Evolutionary conservation across 2,329 filamentous ascomycete genomes (phyloP), one percentile per base, ranked within the genome.

Genomic region (Neocatenulostroma microsporum): DNA sequence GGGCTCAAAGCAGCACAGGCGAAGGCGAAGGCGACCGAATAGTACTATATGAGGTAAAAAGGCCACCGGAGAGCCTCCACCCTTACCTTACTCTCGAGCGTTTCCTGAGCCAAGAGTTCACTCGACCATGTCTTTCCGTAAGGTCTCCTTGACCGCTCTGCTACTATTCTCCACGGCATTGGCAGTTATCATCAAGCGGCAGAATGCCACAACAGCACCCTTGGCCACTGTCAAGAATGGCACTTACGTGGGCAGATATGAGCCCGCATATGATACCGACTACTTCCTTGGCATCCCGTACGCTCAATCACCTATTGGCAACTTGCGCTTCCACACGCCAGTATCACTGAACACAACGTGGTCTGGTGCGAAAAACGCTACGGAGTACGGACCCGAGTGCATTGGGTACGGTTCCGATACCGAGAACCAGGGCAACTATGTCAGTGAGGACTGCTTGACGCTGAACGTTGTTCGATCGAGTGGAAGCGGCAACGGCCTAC

Each of bases 251-350:
- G 71, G 72, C 5, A 40, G 61, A 2, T 54, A 61, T 38, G 62
- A 60, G 24, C 29, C 57, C 0, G 41, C 51, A 1, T 70, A 68
- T 38, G 46, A 62, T 18, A 70, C 73, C 32, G 71, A 76, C 42
- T 60, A 67, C 39, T 75, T 74, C 50, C 55, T 73, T 3, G 70
- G 69, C 3, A 68, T 79, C 2, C 75, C 47, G 17, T 50, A 51
- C 39, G 49, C 50, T 7, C 36, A 46, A 30, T 33, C 47, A 10
- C 66, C 73, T 20, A 56, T 68, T 17, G 68, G 69, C 1, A 55
- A 67, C 37, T 61, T 77, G 30, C 68, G 77, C 4, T 77, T 78
- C 45, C 61, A 61, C 0, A n/a, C 18, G 11, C 40, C 40, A 12
- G 18, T 30, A n/a, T n/a, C 35, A 19, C 18, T 39, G 18, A 34